phyloP scores from a whole-genome alignment of 75 land plant species.

The Adiantum capillusveneris region DNA sequence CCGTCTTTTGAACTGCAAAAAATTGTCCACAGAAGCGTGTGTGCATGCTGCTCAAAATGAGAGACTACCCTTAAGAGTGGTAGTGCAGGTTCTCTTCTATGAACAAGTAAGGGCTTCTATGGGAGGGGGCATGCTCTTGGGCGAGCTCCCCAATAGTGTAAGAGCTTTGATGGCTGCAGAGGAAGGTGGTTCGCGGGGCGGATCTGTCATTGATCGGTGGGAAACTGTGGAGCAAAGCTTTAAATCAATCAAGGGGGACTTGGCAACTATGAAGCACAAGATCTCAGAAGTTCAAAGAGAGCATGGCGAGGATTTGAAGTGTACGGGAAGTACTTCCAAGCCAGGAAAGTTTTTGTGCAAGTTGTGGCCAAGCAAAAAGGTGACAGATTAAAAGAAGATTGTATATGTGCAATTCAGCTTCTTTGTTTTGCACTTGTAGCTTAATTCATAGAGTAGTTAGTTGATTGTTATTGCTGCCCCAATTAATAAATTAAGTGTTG shows the following conservation, averaged over 20 bases:
- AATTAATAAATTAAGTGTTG: too few species aligned
- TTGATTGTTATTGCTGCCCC: too few species aligned
- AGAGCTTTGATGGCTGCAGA: too few species aligned
- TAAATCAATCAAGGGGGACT: constrained; percentile 7
- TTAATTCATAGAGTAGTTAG: too few species aligned
- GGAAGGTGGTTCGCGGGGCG: too few species aligned
- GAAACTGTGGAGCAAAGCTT: not conserved
- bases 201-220: not conserved
- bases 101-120: constrained; percentile 58
- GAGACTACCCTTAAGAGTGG: constrained; percentile 51
- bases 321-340: not conserved
- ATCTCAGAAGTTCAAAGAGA: constrained; percentile 4
- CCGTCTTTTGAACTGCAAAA: constrained; percentile 59
- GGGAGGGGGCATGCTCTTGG: constrained; percentile 10
- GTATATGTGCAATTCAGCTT: too few species aligned
- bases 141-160: too few species aligned
- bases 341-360: constrained; percentile 2
- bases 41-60: constrained; percentile 81
- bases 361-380: not conserved
- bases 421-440: too few species aligned
- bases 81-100: constrained; percentile 78
- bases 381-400: too few species aligned
- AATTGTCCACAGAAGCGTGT: constrained; percentile 58
- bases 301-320: not conserved
- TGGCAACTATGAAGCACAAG: constrained; percentile 5